phyloP scores from a whole-genome alignment of 108 stramenopile genomes.

The Cyclotella atomus region DNA sequence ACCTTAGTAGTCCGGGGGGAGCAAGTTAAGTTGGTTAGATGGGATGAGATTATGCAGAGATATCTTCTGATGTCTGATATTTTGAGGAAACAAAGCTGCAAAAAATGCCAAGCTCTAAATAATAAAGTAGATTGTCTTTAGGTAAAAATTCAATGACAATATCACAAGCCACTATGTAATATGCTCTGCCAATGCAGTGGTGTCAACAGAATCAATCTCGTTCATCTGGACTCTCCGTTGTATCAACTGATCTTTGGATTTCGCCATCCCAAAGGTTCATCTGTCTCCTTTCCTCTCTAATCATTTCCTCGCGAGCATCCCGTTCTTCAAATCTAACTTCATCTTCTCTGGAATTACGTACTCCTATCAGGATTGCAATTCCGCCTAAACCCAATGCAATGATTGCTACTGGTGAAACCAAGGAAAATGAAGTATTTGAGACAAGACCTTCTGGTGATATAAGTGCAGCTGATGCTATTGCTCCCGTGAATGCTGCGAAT shows the following conservation, averaged over 20 bases:
- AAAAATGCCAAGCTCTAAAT: too few species aligned
- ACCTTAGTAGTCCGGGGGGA: too few species aligned
- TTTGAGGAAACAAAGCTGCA: too few species aligned
- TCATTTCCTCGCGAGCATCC: not conserved
- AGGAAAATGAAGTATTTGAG: conserved; percentile 1
- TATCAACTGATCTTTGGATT: not conserved
- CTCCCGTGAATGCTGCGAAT: conserved; percentile 22
- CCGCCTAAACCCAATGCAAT: conserved; percentile 1
- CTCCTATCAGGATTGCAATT: conserved; percentile 7
- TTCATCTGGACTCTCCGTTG: not conserved
- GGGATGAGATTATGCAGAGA: too few species aligned
- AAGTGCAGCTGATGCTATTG: conserved; percentile 17
- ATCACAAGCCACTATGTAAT: not conserved
- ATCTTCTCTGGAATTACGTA: not conserved
- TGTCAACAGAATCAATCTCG: not conserved
- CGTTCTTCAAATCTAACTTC: conserved; percentile 1
- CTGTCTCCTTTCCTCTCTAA: conserved; percentile 1
- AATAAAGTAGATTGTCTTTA: too few species aligned
- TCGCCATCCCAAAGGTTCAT: conserved; percentile 24
- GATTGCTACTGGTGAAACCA: conserved; percentile 11
- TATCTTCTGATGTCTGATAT: too few species aligned
- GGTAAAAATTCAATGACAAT: too few species aligned
- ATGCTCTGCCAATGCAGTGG: not conserved
- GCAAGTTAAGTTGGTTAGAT: too few species aligned
- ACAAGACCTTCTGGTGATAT: conserved; percentile 20